A percentile compares a stretch with the other conserved stretches of the same genome.
Evolutionary conservation across 345 rosid genomes (phyloP).

Genomic region (Psidium guajava): DNA sequence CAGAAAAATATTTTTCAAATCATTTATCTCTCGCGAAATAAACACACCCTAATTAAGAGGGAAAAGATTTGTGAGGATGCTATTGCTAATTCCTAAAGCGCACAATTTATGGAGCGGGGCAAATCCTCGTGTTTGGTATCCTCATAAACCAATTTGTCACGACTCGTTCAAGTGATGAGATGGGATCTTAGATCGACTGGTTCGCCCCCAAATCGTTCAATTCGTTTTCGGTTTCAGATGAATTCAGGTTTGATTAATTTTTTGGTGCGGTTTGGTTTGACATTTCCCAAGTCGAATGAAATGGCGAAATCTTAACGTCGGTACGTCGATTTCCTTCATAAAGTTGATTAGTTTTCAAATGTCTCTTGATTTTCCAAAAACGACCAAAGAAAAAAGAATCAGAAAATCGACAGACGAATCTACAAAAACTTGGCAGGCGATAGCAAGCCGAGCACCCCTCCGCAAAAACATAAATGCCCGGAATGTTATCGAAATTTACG

Average conservation of each 20-base stretch:
- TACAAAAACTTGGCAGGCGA: not conserved
- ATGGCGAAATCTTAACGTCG: too few species aligned
- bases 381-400: not conserved
- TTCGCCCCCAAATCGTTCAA: not conserved
- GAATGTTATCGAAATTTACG: not conserved
- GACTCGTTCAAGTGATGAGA: not conserved
- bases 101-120: not conserved
- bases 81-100: not conserved
- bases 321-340: too few species aligned
- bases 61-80: not conserved
- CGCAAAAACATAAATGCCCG: not conserved
- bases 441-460: not conserved
- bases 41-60: too few species aligned
- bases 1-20: too few species aligned
- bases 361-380: not conserved
- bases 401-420: not conserved
- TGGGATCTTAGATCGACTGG: not conserved
- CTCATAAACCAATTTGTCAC: fast-evolving
- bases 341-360: not conserved
- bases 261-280: too few species aligned
- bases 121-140: not conserved
- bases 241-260: too few species aligned
- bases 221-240: not conserved
- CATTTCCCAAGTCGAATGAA: too few species aligned
- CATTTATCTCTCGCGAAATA: too few species aligned